Percentiles rank a stretch among this genome's conserved stretches.
These are phyloP conservation scores for Cyberlindnera nakhonratchasimensis DNA, from an alignment of 805 yeast species.

Conservation along the genomic window DNA sequence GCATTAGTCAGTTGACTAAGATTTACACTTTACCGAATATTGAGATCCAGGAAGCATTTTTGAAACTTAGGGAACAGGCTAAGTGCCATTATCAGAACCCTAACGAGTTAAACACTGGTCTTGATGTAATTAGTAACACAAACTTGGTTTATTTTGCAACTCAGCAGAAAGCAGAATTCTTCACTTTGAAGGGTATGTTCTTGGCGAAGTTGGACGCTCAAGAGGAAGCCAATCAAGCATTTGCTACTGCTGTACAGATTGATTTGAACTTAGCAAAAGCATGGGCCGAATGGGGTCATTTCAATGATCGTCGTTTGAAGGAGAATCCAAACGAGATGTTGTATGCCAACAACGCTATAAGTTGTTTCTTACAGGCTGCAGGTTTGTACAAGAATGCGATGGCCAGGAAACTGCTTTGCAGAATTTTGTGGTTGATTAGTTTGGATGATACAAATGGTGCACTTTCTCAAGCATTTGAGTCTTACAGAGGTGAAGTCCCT, in stretches of 20 bases:
- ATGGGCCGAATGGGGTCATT: constrained; percentile 99
- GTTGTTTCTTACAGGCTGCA: constrained; percentile 96
- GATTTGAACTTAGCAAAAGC: constrained; percentile 94
- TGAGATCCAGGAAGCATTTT: constrained; percentile 96
- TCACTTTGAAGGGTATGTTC: constrained; percentile 97
- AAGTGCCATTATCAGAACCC: constrained; percentile 94
- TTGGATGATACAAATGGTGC: constrained; percentile 83
- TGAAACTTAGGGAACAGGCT: constrained; percentile 94
- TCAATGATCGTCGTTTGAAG: constrained; percentile 82
- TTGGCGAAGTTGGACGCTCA: constrained; percentile 83
- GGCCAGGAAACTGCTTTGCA: constrained; percentile 79
- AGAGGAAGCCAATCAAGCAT: constrained; percentile 96
- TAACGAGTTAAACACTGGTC: constrained; percentile 86
- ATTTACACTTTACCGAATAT: constrained; percentile 95
- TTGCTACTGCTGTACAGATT: constrained; percentile 95
- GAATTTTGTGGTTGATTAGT: constrained; percentile 90
- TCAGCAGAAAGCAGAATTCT: constrained; percentile 96
- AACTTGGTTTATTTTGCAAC: constrained; percentile 94
- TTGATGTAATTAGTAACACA: constrained; percentile 95
- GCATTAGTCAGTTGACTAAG: constrained; percentile 86
- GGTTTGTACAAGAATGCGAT: constrained; percentile 92
- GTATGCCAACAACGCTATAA: constrained; percentile 88
- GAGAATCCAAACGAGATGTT: constrained; percentile 78
- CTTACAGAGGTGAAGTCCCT: constrained; percentile 93
- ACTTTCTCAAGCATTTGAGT: constrained; percentile 81